Evolutionary conservation across 371 early-diverging fungal genomes (phyloP), one percentile per base, ranked within the genome.

Genomic region (Apophysomyces sp.): DNA sequence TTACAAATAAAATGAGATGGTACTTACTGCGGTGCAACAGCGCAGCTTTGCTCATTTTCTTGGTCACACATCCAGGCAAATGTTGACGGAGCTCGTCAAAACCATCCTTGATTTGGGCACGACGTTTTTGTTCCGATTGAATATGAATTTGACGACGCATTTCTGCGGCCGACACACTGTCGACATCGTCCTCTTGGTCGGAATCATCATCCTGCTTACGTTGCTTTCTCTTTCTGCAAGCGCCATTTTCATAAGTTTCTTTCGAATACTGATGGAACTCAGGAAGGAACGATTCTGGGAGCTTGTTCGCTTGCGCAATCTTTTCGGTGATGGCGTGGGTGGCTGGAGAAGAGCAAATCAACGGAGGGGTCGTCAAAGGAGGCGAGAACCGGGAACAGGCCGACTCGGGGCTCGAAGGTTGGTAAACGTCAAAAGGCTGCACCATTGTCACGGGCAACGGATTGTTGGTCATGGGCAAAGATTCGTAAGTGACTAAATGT

Each of bases 51-150:
- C 80, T 80, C 77, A 84, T 81, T 64, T 84, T 82, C 58, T 82
- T 82, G 61, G 77, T 81, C 30, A 74, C 64, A 59, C 80, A 79
- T 52, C 78, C 78, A 40, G 85, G 85, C 36, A 84, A 67, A 39
- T 84, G 81, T 56, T 78, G 73, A 39, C 83, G 78, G 52, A 82
- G 70, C 57, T 81, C 79, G 34, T 84, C 81, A 63, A 84, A 84
- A 0, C 84, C 84, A 72, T 84, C 84, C 56, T 80, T 80, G 57
- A 84, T 84, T 63, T 84, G 82, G 31, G 85, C 85, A 34, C 85
- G 80, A 52, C 85, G 74, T 67, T 81, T 85, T 55, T 85, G 85
- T 61, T 85, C 85, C 39, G 82, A 81, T 63, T 85, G 85, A 58
- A 85, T 85, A 63, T 85, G 85, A 51, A 85, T 77, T 55, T 80